phyloP scores from a whole-genome alignment of 345 rosid species.

The Litchi chinensis region DNA sequence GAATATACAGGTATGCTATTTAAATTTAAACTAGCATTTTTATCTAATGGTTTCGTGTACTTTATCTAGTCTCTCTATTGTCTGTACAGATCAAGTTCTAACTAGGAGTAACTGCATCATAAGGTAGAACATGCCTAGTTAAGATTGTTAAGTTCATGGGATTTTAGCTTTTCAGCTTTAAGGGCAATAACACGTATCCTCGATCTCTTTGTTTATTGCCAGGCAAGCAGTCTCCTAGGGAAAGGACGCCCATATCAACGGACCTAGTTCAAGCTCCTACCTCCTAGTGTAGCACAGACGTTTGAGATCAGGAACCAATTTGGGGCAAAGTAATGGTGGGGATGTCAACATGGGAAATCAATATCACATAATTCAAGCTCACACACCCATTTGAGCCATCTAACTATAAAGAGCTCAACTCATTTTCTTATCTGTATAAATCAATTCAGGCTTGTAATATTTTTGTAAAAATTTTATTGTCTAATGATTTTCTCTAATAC shows the following conservation, averaged over 20 bases:
- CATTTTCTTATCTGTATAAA: too few species aligned
- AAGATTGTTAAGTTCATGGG: not conserved
- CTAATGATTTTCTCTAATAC: too few species aligned
- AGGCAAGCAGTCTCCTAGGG: constrained; percentile 44
- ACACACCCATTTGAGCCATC: too few species aligned
- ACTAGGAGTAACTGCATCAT: not conserved
- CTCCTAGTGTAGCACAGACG: constrained; percentile 33
- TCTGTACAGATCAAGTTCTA: not conserved
- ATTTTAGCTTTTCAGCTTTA: not conserved
- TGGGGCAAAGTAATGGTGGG: too few species aligned
- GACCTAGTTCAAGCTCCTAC: constrained; percentile 33
- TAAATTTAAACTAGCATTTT: not conserved
- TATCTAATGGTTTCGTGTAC: not conserved
- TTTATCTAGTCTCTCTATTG: too few species aligned
- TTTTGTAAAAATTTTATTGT: too few species aligned
- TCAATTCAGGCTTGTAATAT: too few species aligned
- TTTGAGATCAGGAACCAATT: constrained; percentile 27
- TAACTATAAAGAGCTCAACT: too few species aligned
- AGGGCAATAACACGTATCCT: constrained; percentile 35
- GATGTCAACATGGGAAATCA: too few species aligned
- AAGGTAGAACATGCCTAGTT: constrained; percentile 11
- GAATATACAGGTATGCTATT: not conserved
- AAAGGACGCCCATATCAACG: constrained; percentile 48
- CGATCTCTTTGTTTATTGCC: constrained; percentile 46
- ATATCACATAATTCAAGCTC: too few species aligned